Conservation (phyloP, 495 filamentous ascomycete species). For the Hypoxylon fuscum region DNA sequence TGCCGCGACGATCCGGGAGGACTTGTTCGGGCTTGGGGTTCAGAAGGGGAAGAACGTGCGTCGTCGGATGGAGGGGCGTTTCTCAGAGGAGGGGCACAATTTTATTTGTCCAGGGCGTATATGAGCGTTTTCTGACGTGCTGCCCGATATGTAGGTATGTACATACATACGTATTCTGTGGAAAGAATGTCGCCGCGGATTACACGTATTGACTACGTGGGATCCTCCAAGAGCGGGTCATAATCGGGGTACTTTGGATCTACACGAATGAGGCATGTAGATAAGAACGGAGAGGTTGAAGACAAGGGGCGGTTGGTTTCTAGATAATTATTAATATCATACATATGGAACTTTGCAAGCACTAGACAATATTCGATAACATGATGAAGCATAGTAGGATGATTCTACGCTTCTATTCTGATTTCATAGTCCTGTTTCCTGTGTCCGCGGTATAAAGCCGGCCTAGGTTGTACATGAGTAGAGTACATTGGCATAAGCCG, state of each 20-base stretch:
- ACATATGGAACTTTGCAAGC: too few relatives aligned
- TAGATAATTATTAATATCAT: too few relatives aligned
- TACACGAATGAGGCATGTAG: neutral
- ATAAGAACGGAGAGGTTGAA: neutral
- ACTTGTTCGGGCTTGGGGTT: slow-evolving; percentile 1
- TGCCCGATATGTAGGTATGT: neutral
- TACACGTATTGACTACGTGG: neutral
- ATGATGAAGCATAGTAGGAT: too few relatives aligned
- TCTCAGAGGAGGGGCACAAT: neutral
- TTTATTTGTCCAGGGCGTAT: neutral
- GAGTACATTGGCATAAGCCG: neutral
- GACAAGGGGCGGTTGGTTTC: too few relatives aligned
- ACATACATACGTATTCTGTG: neutral
- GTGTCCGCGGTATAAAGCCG: neutral
- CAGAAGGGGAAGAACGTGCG: neutral
- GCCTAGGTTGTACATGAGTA: too few relatives aligned
- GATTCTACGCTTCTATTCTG: too few relatives aligned
- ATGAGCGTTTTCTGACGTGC: neutral
- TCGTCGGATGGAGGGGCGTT: neutral
- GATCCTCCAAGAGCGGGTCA: neutral
- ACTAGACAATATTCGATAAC: too few relatives aligned
- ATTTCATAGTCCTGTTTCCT: neutral
- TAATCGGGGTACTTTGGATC: neutral
- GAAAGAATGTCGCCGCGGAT: neutral
- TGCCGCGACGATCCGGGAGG: slow-evolving; percentile 18